phyloP scores from a whole-genome alignment of 805 yeast species.

The Pichia deserticola region DNA sequence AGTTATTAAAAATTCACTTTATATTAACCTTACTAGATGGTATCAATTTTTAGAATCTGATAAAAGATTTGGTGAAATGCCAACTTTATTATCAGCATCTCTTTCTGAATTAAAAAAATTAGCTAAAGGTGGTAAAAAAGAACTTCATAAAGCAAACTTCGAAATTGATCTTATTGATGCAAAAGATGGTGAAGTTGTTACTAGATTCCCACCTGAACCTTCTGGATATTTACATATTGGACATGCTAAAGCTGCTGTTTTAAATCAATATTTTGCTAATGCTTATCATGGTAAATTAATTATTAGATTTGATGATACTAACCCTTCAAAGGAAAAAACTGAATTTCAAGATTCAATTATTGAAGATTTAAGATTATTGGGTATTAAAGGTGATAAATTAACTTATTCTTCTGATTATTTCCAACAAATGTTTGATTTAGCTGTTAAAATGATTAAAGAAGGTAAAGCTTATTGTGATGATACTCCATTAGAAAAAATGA shows the following conservation, averaged over 20 bases:
- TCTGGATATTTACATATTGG: constrained; percentile 99
- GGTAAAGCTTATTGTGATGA: constrained; percentile 98
- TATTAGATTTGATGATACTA: constrained; percentile 96
- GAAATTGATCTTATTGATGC: constrained; percentile 93
- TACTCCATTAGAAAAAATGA: constrained; percentile 89
- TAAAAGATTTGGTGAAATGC: constrained; percentile 59
- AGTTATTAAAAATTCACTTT: constrained; percentile 75
- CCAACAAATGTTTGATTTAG: constrained; percentile 80
- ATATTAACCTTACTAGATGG: constrained; percentile 90
- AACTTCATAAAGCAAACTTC: constrained; percentile 87
- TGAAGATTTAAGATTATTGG: constrained; percentile 84
- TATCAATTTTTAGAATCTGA: constrained; percentile 68
- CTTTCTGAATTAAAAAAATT: constrained; percentile 67
- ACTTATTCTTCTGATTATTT: constrained; percentile 94
- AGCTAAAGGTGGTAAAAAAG: constrained; percentile 70
- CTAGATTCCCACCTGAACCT: constrained; percentile 99
- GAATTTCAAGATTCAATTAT: constrained; percentile 93
- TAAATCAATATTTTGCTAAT: constrained; percentile 94
- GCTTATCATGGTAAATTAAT: constrained; percentile 94
- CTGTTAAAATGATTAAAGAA: constrained; percentile 81
- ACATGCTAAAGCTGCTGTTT: constrained; percentile 96
- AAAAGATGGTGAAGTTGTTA: constrained; percentile 88
- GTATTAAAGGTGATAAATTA: constrained; percentile 83
- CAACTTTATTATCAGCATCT: constrained; percentile 59
- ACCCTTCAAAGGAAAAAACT: constrained; percentile 91